These are phyloP conservation scores for Sarcocystis neurona DNA, from an alignment of 169 alveolate genomes.

Conservation along the genomic window DNA sequence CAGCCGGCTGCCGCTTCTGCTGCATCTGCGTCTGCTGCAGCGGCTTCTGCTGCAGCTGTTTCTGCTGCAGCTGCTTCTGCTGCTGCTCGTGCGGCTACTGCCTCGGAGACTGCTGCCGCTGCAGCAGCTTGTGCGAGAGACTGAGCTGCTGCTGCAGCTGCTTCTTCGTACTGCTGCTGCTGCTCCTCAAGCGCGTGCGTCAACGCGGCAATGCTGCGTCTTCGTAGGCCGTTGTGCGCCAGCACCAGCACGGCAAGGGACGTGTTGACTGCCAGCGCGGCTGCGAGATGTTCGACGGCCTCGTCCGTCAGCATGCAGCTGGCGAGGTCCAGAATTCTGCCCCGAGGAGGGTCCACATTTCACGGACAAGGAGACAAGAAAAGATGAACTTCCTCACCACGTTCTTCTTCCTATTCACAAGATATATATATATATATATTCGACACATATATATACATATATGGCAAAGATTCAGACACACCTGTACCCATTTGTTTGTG, in stretches of 20 bases:
- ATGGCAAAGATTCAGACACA: background rate
- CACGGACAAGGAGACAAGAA: background rate
- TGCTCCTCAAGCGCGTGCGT: background rate
- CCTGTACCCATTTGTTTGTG: too few relatives aligned
- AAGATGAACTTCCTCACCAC: background rate
- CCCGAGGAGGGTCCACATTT: background rate
- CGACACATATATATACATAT: background rate
- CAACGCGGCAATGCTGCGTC: background rate
- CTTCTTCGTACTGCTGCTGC: too few relatives aligned
- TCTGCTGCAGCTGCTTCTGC: too few relatives aligned
- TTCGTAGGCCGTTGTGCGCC: constrained; percentile 15
- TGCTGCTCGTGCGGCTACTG: too few relatives aligned
- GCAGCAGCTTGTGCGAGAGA: too few relatives aligned
- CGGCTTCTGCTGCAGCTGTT: too few relatives aligned
- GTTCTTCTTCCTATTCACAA: too few relatives aligned
- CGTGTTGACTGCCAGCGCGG: constrained; percentile 2
- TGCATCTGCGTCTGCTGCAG: too few relatives aligned
- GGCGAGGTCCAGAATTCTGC: constrained; percentile 22
- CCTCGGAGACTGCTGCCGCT: too few relatives aligned
- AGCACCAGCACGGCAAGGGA: constrained; percentile 1
- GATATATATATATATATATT: background rate
- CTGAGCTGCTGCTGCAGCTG: too few relatives aligned
- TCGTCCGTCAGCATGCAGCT: constrained; percentile 11
- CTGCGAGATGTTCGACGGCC: background rate
- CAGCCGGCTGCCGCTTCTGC: too few relatives aligned